phyloP scores from a whole-genome alignment of 1,139 yeast species.

The Geotrichum australiense region DNA sequence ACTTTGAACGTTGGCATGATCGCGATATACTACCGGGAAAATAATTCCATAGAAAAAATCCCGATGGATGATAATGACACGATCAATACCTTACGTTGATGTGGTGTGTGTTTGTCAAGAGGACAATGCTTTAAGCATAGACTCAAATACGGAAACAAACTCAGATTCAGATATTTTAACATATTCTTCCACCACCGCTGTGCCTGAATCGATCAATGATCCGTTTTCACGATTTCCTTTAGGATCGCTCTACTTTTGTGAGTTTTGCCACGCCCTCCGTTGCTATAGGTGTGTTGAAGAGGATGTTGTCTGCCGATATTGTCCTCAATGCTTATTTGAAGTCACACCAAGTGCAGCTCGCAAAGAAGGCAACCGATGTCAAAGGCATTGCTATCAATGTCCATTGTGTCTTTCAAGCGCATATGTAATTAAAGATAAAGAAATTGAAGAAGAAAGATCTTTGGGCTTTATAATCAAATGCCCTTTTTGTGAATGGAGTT shows the following conservation, averaged over 20 bases:
- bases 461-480: constrained; percentile 17
- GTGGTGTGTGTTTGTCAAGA: constrained; percentile 18
- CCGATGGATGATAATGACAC: constrained; percentile 1
- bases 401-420: constrained; percentile 23
- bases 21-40: too few relatives aligned
- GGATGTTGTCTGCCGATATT: constrained; percentile 26
- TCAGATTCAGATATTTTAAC: background rate
- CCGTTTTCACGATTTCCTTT: constrained; percentile 17
- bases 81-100: constrained; percentile 16
- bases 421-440: constrained; percentile 1
- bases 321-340: constrained; percentile 29
- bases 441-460: background rate
- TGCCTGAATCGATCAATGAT: constrained; percentile 16
- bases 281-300: constrained; percentile 27
- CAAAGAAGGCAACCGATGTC: constrained; percentile 23
- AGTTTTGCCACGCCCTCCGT: constrained; percentile 23
- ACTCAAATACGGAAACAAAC: constrained; percentile 1
- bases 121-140: background rate
- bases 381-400: constrained; percentile 27
- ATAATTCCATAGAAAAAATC: background rate
- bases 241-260: constrained; percentile 26
- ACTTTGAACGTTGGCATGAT: too few relatives aligned
- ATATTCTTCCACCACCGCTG: background rate
- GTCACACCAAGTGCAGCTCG: constrained; percentile 26
- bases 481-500: constrained; percentile 24